Evolutionary conservation across 2,329 filamentous ascomycete genomes (phyloP).

Genomic region (Colletotrichum noveboracense): DNA sequence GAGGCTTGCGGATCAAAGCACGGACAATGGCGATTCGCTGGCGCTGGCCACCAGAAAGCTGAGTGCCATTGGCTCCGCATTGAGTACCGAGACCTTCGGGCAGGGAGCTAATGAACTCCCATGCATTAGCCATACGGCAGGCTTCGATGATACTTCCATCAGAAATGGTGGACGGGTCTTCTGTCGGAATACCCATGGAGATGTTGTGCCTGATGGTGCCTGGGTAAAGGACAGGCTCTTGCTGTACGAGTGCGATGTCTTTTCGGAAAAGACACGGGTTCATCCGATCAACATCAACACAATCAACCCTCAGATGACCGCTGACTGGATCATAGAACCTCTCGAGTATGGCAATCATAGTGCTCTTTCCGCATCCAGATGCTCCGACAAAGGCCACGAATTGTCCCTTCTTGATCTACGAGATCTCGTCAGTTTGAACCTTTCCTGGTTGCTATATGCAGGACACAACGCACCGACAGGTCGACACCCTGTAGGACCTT

Average conservation of each 20-base stretch:
- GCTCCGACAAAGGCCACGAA: constrained; percentile 60
- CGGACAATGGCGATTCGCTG: constrained; percentile 77
- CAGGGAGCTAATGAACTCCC: constrained; percentile 45
- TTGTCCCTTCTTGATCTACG: constrained; percentile 34
- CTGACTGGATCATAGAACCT: constrained; percentile 54
- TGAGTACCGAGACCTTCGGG: constrained; percentile 61
- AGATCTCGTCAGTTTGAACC: not conserved
- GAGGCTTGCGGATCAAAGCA: constrained; percentile 69
- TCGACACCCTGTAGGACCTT: not conserved
- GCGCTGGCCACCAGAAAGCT: constrained; percentile 74
- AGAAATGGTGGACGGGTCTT: constrained; percentile 25
- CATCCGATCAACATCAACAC: constrained; percentile 25
- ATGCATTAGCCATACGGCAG: constrained; percentile 53
- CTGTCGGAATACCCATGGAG: constrained; percentile 39
- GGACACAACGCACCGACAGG: not conserved
- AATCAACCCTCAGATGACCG: constrained; percentile 29
- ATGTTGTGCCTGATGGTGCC: constrained; percentile 55
- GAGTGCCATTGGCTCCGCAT: constrained; percentile 72
- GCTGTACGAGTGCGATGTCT: constrained; percentile 34
- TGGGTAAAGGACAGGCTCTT: constrained; percentile 41
- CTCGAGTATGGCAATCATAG: constrained; percentile 57
- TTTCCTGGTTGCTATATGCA: too few species aligned
- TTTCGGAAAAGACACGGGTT: constrained; percentile 33
- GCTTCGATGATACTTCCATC: constrained; percentile 45
- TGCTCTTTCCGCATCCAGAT: constrained; percentile 65